These are phyloP conservation scores for Mycena crocata DNA, from an alignment of 768 basidiomycete species.

Conservation along the genomic window DNA sequence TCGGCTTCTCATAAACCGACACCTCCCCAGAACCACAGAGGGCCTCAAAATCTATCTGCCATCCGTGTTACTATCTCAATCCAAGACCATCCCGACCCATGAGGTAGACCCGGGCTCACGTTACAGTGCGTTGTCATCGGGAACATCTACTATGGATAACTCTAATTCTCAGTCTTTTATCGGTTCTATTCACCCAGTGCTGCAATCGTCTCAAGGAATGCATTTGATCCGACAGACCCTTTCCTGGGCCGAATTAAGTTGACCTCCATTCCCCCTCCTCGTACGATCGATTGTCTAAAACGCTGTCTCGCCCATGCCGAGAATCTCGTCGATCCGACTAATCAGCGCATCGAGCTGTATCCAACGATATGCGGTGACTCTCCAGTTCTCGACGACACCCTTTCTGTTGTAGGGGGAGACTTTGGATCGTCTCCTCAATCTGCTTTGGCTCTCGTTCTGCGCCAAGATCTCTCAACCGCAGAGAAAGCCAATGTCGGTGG, in stretches of 20 bases:
- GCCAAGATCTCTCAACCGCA: not conserved
- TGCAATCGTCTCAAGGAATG: not conserved
- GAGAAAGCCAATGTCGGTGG: not conserved
- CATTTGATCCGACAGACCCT: not conserved
- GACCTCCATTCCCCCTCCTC: not conserved
- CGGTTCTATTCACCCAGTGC: constrained; percentile 1
- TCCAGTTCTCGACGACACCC: not conserved
- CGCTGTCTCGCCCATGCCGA: not conserved
- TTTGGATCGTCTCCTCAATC: not conserved
- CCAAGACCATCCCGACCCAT: no score
- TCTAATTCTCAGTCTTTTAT: not conserved
- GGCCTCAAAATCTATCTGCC: no score
- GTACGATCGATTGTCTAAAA: not conserved
- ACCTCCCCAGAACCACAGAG: no score
- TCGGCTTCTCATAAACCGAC: no score
- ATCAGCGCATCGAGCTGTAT: not conserved
- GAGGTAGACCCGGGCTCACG: no score
- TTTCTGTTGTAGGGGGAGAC: not conserved
- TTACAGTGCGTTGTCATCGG: not conserved
- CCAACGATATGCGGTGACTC: not conserved
- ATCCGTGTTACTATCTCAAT: no score
- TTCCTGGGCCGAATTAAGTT: not conserved
- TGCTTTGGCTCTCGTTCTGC: not conserved
- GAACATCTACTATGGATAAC: not conserved
- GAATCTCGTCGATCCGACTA: not conserved